Base-by-base conservation (phyloP, 495 filamentous ascomycete genomes). In the Penicillium herquei region DNA sequence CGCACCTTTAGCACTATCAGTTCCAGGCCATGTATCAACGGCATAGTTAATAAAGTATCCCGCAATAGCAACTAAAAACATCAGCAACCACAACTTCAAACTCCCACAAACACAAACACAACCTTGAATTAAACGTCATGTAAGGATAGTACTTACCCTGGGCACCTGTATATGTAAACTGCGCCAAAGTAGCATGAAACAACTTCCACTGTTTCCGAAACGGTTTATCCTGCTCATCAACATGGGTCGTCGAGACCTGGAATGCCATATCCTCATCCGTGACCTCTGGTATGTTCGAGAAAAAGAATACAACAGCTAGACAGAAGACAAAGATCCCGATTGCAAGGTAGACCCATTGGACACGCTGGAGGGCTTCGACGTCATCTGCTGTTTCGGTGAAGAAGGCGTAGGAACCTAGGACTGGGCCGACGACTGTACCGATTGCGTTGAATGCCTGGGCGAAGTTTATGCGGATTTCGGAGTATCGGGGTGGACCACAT, bases 271-370 rank as follows among this genome's bases (percentile, higher is more conserved):
- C 81, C 49, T 76, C 79, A 54, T 83, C 80, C 0, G 80, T 82
- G 34, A 84, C 70, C 52, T 85, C 81, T 9, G 81, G 82, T 35
- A 83, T 78, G 39, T 71, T 68, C 26, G 75, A 70, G 34, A 76
- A 42, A 52, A 74, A 78, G 41, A 78, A 78, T 5, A 75, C 69
- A 6, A 48, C 62, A 0, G 81, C 82, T 16, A 89, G 80, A 21
- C 80, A 70, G 45, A 86, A 87, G 51, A 86, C 86, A 56, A 91
- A 85, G 39, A 87, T 81, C 3, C 87, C 87, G 48, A 90, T 84
- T 46, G 80, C 86, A 0, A 91, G 78, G 63, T 91, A 92, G 0
- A 86, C 71, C 87, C 88, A 91, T 66, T 92, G 88, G 17, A 92
- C 87, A 31, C 74, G 77, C 60, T 77, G 70, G 4, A 84, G 66